These are phyloP conservation scores for Blastobotrys attinorum DNA, from an alignment of 805 yeast species.

Conservation along the genomic window DNA sequence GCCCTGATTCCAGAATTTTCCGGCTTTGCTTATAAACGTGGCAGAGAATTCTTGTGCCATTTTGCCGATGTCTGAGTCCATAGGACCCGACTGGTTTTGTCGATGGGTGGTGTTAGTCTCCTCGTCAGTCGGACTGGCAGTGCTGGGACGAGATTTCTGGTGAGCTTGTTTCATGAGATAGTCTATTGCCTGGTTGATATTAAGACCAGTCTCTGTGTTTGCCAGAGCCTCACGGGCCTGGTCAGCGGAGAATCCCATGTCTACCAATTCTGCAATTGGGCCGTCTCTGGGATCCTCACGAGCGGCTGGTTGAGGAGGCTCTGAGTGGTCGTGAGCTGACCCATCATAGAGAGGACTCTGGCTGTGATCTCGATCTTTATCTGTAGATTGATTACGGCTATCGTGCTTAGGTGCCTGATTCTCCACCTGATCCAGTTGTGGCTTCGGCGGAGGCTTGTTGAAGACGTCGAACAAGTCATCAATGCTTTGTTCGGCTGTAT, in stretches of 20 bases:
- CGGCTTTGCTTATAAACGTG: slow-evolving; percentile 53
- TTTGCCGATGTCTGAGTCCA: slow-evolving; percentile 28
- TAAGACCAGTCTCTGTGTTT: slow-evolving; percentile 42
- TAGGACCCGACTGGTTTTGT: slow-evolving; percentile 9
- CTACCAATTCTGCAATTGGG: slow-evolving; percentile 60
- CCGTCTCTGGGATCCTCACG: slow-evolving; percentile 17
- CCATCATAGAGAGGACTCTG: background rate
- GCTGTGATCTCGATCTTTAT: background rate
- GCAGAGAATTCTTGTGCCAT: slow-evolving; percentile 46
- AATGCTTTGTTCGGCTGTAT: slow-evolving; percentile 8
- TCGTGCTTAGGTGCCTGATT: too few species aligned
- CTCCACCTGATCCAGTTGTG: too few species aligned
- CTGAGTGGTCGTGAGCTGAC: background rate
- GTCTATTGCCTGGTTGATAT: slow-evolving; percentile 59
- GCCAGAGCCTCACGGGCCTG: slow-evolving; percentile 54
- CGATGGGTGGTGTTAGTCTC: background rate
- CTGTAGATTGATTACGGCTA: background rate
- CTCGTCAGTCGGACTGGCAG: background rate
- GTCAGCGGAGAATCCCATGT: slow-evolving; percentile 68
- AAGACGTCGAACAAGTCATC: slow-evolving; percentile 21
- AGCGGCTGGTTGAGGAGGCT: background rate
- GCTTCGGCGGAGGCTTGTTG: slow-evolving; percentile 13
- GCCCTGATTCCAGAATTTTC: slow-evolving; percentile 50
- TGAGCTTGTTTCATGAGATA: slow-evolving; percentile 57
- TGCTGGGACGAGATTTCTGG: slow-evolving; percentile 28